These are phyloP conservation scores for Phalaenopsis hybrid DNA, from an alignment of 116 monocot genomes.

Conservation along the genomic window DNA sequence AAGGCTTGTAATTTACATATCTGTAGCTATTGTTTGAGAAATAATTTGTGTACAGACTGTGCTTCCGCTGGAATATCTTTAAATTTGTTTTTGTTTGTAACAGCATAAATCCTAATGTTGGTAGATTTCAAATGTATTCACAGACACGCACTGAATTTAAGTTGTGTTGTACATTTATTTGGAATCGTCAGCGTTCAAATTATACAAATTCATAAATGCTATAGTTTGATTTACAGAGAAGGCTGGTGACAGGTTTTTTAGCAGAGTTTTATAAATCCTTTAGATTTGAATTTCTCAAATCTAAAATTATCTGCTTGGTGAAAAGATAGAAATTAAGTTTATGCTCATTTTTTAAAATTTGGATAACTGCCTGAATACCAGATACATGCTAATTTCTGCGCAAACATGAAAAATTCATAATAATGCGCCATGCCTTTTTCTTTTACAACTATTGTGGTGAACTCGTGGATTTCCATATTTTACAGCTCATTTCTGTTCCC, in stretches of 20 bases:
- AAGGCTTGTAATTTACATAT: background rate
- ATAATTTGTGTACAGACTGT: background rate
- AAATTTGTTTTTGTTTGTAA: background rate
- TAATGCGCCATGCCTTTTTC: background rate
- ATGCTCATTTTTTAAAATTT: no score
- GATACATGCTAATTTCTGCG: background rate
- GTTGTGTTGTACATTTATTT: background rate
- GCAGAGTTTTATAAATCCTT: background rate
- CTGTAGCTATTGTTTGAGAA: background rate
- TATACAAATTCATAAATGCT: background rate
- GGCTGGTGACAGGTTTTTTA: background rate
- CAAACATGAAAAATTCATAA: background rate
- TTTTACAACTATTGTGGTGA: background rate
- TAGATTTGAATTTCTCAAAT: background rate
- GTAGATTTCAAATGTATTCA: background rate
- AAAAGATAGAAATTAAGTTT: background rate
- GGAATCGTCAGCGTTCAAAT: background rate
- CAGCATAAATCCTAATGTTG: background rate
- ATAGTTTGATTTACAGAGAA: background rate
- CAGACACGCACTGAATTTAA: background rate
- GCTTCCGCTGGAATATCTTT: background rate
- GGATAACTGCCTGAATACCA: background rate
- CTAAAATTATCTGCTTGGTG: background rate
- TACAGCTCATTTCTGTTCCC: no score
- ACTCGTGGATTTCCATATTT: background rate